A percentile compares a stretch with the other conserved stretches of the same genome.
Evolutionary conservation across 2,329 filamentous ascomycete species (phyloP).

Genomic region (Diaporthe batatas): DNA sequence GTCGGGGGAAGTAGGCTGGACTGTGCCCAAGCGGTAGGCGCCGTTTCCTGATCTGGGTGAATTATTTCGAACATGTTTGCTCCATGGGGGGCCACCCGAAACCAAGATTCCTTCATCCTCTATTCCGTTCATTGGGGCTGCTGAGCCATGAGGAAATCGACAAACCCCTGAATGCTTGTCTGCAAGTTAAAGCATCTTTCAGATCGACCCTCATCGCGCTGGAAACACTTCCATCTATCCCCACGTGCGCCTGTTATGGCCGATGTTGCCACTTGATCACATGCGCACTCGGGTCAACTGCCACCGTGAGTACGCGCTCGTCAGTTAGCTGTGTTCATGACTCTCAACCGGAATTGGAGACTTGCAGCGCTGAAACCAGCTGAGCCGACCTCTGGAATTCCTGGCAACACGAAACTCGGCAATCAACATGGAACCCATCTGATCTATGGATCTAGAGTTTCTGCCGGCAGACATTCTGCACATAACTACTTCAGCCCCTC

Average conservation of each 20-base stretch:
- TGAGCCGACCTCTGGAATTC: neutral
- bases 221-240: neutral
- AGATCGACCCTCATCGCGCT: neutral
- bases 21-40: too few species aligned
- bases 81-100: neutral
- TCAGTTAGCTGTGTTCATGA: conserved; percentile 4
- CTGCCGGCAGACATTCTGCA: conserved; percentile 11
- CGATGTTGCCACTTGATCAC: neutral
- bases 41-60: neutral
- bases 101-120: neutral
- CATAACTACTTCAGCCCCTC: neutral
- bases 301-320: neutral
- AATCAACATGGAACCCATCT: conserved; percentile 28
- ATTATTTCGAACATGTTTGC: neutral
- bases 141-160: neutral
- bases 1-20: too few species aligned
- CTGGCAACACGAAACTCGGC: conserved; percentile 24
- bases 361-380: conserved; percentile 26
- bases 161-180: neutral
- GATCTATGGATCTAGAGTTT: conserved; percentile 11
- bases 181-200: neutral
- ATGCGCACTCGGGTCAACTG: conserved; percentile 5
- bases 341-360: conserved; percentile 13
- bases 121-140: neutral
- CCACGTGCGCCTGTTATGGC: neutral